A percentile compares a stretch with the other conserved stretches of the same genome.
phyloP scores from a whole-genome alignment of 2,329 filamentous ascomycete species.

The Phoma sp. region DNA sequence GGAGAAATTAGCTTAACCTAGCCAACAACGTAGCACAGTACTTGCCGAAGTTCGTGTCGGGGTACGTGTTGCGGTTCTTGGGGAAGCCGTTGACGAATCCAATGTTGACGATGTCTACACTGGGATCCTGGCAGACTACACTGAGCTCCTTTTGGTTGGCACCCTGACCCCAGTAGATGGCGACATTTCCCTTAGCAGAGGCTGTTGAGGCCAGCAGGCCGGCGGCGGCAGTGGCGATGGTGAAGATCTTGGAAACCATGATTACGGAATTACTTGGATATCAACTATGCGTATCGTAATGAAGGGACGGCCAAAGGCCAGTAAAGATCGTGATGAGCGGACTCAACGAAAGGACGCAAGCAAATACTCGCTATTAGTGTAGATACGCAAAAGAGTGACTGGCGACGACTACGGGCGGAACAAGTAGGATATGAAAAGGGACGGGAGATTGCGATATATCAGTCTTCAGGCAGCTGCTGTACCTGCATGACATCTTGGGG shows the following conservation, averaged over 20 bases:
- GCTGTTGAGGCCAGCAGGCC: constrained; percentile 45
- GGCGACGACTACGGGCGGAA: constrained; percentile 30
- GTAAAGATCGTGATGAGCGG: constrained; percentile 49
- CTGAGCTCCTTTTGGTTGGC: constrained; percentile 56
- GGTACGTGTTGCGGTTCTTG: constrained; percentile 55
- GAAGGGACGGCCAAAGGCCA: constrained; percentile 51
- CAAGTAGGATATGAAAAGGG: constrained; percentile 31
- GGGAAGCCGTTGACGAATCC: constrained; percentile 65
- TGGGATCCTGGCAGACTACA: constrained; percentile 60
- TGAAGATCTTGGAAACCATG: constrained; percentile 47
- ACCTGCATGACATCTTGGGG: constrained; percentile 36
- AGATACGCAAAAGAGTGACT: constrained; percentile 42
- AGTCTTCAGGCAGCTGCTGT: constrained; percentile 28
- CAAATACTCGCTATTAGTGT: constrained; percentile 49
- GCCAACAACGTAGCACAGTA: not conserved
- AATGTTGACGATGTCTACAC: constrained; percentile 64
- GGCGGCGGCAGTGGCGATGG: constrained; percentile 45
- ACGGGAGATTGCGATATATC: constrained; percentile 39
- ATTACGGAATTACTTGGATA: constrained; percentile 38
- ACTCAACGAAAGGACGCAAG: constrained; percentile 65
- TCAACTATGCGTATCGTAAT: constrained; percentile 36
- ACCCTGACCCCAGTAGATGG: constrained; percentile 65
- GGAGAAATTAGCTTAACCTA: not conserved
- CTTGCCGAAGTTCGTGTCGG: constrained; percentile 63
- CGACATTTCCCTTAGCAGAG: constrained; percentile 58